Base-by-base conservation (phyloP, 306 rosid genomes). In the Astragalus membranaceus region DNA sequence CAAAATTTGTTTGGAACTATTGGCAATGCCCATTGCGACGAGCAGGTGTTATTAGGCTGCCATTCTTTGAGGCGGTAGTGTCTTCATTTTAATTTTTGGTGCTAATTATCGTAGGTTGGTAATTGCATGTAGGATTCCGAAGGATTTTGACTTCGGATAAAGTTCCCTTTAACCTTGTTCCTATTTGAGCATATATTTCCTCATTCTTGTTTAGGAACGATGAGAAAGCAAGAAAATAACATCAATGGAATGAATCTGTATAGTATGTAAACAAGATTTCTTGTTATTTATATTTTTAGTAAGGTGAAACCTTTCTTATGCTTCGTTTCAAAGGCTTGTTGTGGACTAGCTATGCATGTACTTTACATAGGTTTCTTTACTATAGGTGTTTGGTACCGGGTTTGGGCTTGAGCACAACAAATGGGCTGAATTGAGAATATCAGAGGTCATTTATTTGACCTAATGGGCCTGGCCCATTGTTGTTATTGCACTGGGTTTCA, bases 31-130 rank as follows among this genome's bases (percentile, higher is more conserved):
- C 73, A 44, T 30, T 8, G 65, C 44, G 39, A 70, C 69, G 58
- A 49, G 65, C 62, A 55, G 69, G 64, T 63, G 69, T 68, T 48
- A 32, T 51, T 62, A 61, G 77, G 61, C 48, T 69, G 23, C 32
- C 48, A 3, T 46, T 37, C 58, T 63, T 49, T 47, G 43, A 73
- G 15, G 14, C 26, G 52, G 52, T 55, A 48, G 43, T 49, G 66
- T 52, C 58, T 58, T 30, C 11, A 37, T 41, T 37, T 37, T 46
- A 66, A 10, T 53, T 48, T 51, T 58, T 52, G 7, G 6, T 52
- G 65, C 35, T 42, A 66, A 6, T 48, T 67, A 15, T 48, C 47
- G 10, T 72, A 55, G 74, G 43, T 39, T 78, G 73, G 13, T 64
- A 23, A 47, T 73, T 47, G 54, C 75, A 14, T 68, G 55, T 58